These are phyloP conservation scores for Albatrellus ellisii DNA, from an alignment of 768 basidiomycete genomes.

Conservation along the genomic window DNA sequence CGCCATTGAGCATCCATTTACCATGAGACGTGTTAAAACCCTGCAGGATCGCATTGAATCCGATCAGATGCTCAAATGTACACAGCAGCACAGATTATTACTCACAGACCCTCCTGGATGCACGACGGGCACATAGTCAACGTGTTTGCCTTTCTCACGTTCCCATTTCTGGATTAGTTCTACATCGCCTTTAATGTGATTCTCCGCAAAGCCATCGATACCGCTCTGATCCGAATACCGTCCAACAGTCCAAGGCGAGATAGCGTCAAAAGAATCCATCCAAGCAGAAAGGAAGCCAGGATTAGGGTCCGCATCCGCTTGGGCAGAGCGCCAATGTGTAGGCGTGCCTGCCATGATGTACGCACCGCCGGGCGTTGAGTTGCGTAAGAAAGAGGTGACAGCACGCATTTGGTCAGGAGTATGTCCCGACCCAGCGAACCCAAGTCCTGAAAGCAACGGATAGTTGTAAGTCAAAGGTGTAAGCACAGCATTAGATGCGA, in stretches of 20 bases:
- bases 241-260: slow-evolving; percentile 78
- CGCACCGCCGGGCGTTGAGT: slow-evolving; percentile 54
- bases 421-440: slow-evolving; percentile 48
- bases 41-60: slow-evolving; percentile 21
- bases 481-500: not conserved
- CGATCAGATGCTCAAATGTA: not conserved
- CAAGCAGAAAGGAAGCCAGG: slow-evolving; percentile 55
- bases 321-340: slow-evolving; percentile 62
- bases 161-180: slow-evolving; percentile 37
- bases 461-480: not conserved
- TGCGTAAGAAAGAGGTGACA: slow-evolving; percentile 44
- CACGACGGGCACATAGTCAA: slow-evolving; percentile 78
- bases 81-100: slow-evolving; percentile 8
- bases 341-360: slow-evolving; percentile 65
- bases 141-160: slow-evolving; percentile 25
- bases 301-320: slow-evolving; percentile 56
- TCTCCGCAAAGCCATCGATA: slow-evolving; percentile 49
- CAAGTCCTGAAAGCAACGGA: slow-evolving; percentile 39
- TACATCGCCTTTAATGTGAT: slow-evolving; percentile 50
- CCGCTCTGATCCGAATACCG: slow-evolving; percentile 46
- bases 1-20: slow-evolving; percentile 60
- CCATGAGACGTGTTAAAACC: slow-evolving; percentile 62
- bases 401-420: slow-evolving; percentile 44
- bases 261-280: slow-evolving; percentile 67
- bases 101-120: slow-evolving; percentile 73